Evolutionary conservation across 2,329 filamentous ascomycete species (phyloP).

Genomic region (Orbilia oligospora): DNA sequence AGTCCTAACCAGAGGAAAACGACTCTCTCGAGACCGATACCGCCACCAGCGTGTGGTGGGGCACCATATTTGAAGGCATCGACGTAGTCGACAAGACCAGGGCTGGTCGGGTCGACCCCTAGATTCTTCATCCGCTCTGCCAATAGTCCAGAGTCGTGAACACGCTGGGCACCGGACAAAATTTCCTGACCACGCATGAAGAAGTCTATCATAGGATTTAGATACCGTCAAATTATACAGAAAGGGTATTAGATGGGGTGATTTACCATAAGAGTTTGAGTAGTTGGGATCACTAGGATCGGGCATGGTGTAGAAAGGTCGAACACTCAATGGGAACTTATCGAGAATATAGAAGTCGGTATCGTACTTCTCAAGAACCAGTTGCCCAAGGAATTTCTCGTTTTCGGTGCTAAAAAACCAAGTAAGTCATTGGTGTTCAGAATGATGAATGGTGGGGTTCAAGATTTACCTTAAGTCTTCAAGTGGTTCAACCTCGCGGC

Average conservation of each 20-base stretch:
- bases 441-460: neutral
- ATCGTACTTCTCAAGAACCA: conserved; percentile 88
- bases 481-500: conserved; percentile 80
- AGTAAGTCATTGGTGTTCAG: neutral
- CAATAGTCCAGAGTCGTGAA: conserved; percentile 83
- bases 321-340: conserved; percentile 90
- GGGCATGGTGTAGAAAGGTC: conserved; percentile 93
- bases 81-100: conserved; percentile 90
- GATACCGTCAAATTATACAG: neutral
- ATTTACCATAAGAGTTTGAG: conserved; percentile 73
- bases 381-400: conserved; percentile 87
- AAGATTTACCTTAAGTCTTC: conserved; percentile 77
- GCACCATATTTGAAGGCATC: conserved; percentile 88
- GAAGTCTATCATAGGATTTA: conserved; percentile 74
- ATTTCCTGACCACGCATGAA: conserved; percentile 96
- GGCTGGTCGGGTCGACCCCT: conserved; percentile 82
- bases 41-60: conserved; percentile 90
- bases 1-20: conserved; percentile 69
- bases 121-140: conserved; percentile 82
- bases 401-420: conserved; percentile 75
- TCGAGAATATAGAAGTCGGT: conserved; percentile 98
- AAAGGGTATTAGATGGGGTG: neutral
- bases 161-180: conserved; percentile 90
- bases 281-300: conserved; percentile 77
- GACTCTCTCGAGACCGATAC: conserved; percentile 90